Conservation (phyloP, 768 basidiomycete genomes). For the Tylopilus felleus region DNA sequence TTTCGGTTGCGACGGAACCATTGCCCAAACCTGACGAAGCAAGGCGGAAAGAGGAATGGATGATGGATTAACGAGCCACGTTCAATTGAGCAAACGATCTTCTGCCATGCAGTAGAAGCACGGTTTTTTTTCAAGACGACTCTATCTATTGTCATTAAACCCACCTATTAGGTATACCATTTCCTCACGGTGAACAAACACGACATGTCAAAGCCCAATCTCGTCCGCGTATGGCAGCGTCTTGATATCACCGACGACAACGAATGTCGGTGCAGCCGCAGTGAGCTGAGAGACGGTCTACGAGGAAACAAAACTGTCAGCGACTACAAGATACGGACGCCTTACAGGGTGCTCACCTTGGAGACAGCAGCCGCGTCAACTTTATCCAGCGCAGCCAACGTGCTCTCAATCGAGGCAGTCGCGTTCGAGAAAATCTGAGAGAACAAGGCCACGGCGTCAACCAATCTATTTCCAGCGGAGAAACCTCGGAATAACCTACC, state of each 20-base stretch:
- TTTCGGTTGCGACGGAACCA: too few relatives aligned
- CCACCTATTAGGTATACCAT: conserved; percentile 11
- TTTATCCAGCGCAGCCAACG: conserved; percentile 68
- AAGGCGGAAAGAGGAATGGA: too few relatives aligned
- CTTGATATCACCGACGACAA: conserved; percentile 77
- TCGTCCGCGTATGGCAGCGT: conserved; percentile 82
- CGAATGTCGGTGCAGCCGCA: conserved; percentile 78
- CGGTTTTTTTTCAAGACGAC: conserved; percentile 2
- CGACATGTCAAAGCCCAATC: conserved; percentile 58
- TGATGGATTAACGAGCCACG: too few relatives aligned
- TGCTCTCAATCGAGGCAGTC: conserved; percentile 53
- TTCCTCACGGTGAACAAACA: neutral
- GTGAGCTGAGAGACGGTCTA: conserved; percentile 62
- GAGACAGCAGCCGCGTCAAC: conserved; percentile 63
- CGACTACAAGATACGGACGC: neutral
- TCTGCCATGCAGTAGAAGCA: neutral
- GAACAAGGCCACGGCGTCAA: neutral
- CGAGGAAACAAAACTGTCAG: neutral
- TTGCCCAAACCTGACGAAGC: too few relatives aligned
- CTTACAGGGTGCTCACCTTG: conserved; percentile 46
- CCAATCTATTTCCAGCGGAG: too few relatives aligned
- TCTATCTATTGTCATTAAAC: conserved; percentile 21
- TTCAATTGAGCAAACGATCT: neutral
- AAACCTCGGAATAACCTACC: conserved; percentile 38
- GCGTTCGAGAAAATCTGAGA: conserved; percentile 60